phyloP scores from a whole-genome alignment of 2,329 filamentous ascomycete species.

The Didymella segeticola region DNA sequence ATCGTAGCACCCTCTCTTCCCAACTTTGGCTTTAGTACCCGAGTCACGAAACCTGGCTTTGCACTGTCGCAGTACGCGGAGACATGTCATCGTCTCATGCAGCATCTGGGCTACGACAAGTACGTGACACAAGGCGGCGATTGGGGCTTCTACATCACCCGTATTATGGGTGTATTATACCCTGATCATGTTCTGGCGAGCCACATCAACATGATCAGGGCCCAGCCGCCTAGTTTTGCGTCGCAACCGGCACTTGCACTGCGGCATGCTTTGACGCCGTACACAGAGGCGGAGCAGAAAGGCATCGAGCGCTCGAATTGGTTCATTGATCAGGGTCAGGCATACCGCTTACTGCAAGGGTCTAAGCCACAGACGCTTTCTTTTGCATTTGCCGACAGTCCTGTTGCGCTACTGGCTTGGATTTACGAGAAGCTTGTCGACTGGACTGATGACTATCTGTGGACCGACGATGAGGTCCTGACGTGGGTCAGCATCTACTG shows the following conservation, averaged over 20 bases:
- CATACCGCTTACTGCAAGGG: conserved; percentile 66
- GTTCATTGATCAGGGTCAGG: conserved; percentile 64
- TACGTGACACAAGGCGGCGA: conserved; percentile 69
- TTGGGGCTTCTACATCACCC: conserved; percentile 72
- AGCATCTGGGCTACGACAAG: conserved; percentile 67
- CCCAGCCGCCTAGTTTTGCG: conserved; percentile 46
- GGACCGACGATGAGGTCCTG: conserved; percentile 78
- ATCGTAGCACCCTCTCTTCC: conserved; percentile 63
- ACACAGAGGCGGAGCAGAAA: conserved; percentile 58
- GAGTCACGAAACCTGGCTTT: conserved; percentile 62
- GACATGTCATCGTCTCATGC: conserved; percentile 71
- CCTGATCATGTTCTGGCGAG: conserved; percentile 63
- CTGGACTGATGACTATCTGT: conserved; percentile 75
- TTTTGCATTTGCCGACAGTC: conserved; percentile 72
- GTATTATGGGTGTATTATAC: conserved; percentile 66
- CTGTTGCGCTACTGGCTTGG: conserved; percentile 76
- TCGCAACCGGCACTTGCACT: conserved; percentile 65
- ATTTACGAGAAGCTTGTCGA: conserved; percentile 81
- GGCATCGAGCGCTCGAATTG: conserved; percentile 62
- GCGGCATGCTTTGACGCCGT: conserved; percentile 62
- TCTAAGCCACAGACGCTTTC: conserved; percentile 78
- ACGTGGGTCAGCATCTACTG: conserved; percentile 78
- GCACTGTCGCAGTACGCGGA: conserved; percentile 68
- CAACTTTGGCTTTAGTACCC: conserved; percentile 63
- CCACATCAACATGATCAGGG: conserved; percentile 68